Conservation (phyloP, 345 rosid species). For the Eutrema yunnanense region DNA sequence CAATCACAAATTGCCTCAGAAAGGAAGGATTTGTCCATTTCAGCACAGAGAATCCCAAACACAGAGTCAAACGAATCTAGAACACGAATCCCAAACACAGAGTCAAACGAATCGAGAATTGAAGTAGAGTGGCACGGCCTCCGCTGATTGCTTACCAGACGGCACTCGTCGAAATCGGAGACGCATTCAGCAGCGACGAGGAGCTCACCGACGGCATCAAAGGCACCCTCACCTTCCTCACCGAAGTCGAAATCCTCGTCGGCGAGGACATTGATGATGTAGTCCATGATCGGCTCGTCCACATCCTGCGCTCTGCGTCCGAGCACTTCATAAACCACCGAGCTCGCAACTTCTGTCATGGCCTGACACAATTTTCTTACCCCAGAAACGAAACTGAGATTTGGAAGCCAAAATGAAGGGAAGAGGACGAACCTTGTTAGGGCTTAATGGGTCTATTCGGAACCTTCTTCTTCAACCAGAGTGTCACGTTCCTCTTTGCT, state of each 20-base stretch:
- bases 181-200: conserved; percentile 89
- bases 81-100: not conserved
- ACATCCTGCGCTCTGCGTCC: conserved; percentile 68
- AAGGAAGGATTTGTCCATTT: not conserved
- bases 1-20: too few relatives aligned
- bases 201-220: conserved; percentile 88
- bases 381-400: not conserved
- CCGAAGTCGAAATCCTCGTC: conserved; percentile 98
- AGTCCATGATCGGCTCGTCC: conserved; percentile 88
- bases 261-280: conserved; percentile 95
- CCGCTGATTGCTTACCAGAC: conserved; percentile 35
- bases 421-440: not conserved
- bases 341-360: conserved; percentile 89
- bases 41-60: not conserved
- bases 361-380: not conserved
- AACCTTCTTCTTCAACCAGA: not conserved
- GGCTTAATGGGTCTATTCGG: not conserved
- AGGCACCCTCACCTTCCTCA: conserved; percentile 83
- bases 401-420: not conserved
- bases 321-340: conserved; percentile 82
- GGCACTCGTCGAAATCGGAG: conserved; percentile 71
- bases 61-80: not conserved
- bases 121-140: not conserved
- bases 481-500: too few relatives aligned
- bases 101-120: not conserved